These are phyloP conservation scores for Moringa oleifera DNA, from an alignment of 345 rosid species.

Conservation along the genomic window DNA sequence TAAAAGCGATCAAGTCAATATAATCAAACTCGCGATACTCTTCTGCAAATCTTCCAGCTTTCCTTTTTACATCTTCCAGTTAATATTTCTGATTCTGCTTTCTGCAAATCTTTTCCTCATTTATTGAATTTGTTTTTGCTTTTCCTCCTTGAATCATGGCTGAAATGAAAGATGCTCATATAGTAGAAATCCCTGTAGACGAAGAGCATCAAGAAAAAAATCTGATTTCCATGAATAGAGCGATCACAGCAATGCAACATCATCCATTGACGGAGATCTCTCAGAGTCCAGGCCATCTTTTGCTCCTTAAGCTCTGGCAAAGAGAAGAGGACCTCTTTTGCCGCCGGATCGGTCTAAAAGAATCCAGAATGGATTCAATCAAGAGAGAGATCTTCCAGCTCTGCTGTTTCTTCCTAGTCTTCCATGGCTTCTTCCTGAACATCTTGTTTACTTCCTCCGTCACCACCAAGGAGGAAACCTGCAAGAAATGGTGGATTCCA, in stretches of 20 bases:
- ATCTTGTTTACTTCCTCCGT: slow-evolving; percentile 57
- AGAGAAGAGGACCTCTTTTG: slow-evolving; percentile 71
- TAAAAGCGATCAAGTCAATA: slow-evolving; percentile 14
- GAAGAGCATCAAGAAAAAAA: slow-evolving; percentile 60
- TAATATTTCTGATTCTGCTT: not conserved
- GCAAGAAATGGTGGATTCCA: slow-evolving; percentile 91
- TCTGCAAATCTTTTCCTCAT: slow-evolving; percentile 2
- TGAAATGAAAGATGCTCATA: slow-evolving; percentile 54
- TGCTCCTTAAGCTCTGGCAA: slow-evolving; percentile 90
- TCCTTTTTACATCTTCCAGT: slow-evolving; percentile 14
- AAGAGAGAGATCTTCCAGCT: slow-evolving; percentile 82
- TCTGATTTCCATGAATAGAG: slow-evolving; percentile 17
- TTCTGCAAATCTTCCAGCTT: slow-evolving; percentile 18
- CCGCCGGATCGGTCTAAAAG: slow-evolving; percentile 45
- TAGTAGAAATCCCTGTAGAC: slow-evolving; percentile 78
- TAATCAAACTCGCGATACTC: not conserved
- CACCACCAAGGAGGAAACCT: slow-evolving; percentile 16
- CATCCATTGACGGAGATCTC: slow-evolving; percentile 94
- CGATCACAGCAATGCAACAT: slow-evolving; percentile 58
- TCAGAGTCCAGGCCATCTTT: slow-evolving; percentile 80
- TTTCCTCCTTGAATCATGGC: slow-evolving; percentile 32
- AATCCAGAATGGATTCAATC: slow-evolving; percentile 65
- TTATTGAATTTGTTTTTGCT: not conserved
- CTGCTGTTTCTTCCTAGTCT: slow-evolving; percentile 63
- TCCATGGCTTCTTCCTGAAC: slow-evolving; percentile 65